Evolutionary conservation across 2,329 filamentous ascomycete genomes (phyloP).

Genomic region (Pseudogymnoascus sp.): DNA sequence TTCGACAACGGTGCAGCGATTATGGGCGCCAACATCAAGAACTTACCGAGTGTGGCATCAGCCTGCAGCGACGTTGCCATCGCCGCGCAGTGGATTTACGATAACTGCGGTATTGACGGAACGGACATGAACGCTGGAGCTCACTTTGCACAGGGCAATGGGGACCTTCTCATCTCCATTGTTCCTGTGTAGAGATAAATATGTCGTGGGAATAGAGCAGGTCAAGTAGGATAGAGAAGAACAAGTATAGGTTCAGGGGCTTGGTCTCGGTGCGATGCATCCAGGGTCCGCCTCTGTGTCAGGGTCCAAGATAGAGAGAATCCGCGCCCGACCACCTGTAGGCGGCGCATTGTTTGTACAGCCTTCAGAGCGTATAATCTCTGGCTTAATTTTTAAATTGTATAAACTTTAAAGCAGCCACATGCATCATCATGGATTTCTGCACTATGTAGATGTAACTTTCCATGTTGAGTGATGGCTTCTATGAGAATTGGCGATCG

Average conservation of each 20-base stretch:
- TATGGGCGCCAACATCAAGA: conserved; percentile 2
- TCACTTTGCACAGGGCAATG: neutral
- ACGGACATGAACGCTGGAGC: neutral
- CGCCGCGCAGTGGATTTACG: neutral
- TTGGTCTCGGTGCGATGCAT: neutral
- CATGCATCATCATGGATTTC: too few species aligned
- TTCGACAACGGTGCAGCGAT: neutral
- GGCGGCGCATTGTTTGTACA: neutral
- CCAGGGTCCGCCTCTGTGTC: neutral
- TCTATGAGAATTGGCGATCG: neutral
- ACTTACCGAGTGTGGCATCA: neutral
- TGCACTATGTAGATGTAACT: neutral
- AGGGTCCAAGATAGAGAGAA: neutral
- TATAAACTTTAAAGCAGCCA: neutral
- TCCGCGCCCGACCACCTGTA: neutral
- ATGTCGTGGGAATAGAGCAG: neutral
- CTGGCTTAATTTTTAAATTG: neutral
- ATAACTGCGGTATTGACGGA: neutral
- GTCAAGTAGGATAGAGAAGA: neutral
- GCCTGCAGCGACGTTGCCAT: neutral
- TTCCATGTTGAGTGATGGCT: too few species aligned
- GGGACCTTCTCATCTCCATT: neutral
- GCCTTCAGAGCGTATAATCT: neutral
- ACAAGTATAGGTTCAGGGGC: neutral
- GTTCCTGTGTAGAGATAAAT: neutral